phyloP scores from a whole-genome alignment of 2,329 filamentous ascomycete species.

The Fusarium praegraminearum region DNA sequence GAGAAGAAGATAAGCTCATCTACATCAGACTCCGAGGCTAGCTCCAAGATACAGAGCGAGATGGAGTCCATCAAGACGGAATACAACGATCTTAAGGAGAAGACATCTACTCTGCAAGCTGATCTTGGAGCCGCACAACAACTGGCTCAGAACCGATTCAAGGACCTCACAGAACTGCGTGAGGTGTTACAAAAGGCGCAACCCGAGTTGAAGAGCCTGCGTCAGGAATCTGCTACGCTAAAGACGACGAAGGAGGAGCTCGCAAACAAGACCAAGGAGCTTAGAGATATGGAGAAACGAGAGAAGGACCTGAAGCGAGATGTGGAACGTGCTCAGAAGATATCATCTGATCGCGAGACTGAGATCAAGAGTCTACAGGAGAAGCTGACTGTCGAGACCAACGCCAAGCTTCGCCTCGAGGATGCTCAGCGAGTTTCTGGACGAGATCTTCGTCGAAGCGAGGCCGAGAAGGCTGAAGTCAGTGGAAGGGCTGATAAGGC shows the following conservation, averaged over 20 bases:
- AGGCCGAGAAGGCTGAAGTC: conserved; percentile 83
- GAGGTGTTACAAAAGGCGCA: conserved; percentile 87
- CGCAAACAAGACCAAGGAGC: conserved; percentile 65
- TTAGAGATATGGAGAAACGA: conserved; percentile 81
- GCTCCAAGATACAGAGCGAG: conserved; percentile 69
- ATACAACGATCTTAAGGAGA: conserved; percentile 76
- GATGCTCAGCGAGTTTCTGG: conserved; percentile 80
- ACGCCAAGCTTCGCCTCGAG: conserved; percentile 78
- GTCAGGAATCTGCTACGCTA: conserved; percentile 80
- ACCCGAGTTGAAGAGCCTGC: conserved; percentile 83
- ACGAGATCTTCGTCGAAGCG: conserved; percentile 80
- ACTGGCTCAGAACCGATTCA: conserved; percentile 87
- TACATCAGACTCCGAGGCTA: conserved; percentile 55
- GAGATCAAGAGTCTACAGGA: conserved; percentile 85
- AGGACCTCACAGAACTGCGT: conserved; percentile 83
- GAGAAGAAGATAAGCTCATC: conserved; percentile 74
- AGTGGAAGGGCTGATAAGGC: conserved; percentile 79
- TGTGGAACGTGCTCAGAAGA: conserved; percentile 75
- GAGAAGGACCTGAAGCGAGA: conserved; percentile 87
- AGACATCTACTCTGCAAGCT: conserved; percentile 77
- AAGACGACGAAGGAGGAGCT: conserved; percentile 83
- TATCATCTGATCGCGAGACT: conserved; percentile 77
- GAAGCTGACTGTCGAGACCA: conserved; percentile 80
- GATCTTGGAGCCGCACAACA: conserved; percentile 89
- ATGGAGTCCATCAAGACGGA: conserved; percentile 67